Base-by-base conservation (phyloP, 257 asterid genomes). In the Galeopsis tetrahit region DNA sequence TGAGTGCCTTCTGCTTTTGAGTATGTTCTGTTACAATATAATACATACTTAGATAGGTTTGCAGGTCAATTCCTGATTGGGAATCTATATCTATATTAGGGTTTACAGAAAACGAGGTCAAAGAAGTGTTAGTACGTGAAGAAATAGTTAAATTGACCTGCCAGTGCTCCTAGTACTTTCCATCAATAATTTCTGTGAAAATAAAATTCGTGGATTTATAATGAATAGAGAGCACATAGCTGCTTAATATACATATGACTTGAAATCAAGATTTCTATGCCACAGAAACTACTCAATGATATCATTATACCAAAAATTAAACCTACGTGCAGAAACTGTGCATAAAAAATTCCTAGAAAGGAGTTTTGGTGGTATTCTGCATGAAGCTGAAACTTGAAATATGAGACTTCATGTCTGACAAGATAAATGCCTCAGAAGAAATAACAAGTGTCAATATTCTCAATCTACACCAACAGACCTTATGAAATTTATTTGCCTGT, bases 1-100 rank as follows among this genome's bases (percentile, higher is more conserved):
- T 95, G 76, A 92, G 99, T 82, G 71, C 66, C 75, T 31, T 61
- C 75, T 55, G 52, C 62, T 52, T 73, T 66, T 46, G 43, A 57
- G 10, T 7, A 15, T 31, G 55, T 49, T 59, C 5, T 62, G 33
- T 63, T 39, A 73, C 42, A 52, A 44, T 55, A 64, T n/a, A 3
- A 40, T 39, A 57, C 64, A 63, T 68, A 44, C 61, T 57, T 75
- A 34, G 72, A 62, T 44, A 53, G 28, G 81, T 14, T 39, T 43
- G 36, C 43, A 55, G 49, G 68, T 68, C 71, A 66, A 66, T 58
- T 36, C 49, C 8, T 17, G 32, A 21, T 69, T 35, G 31, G 49
- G 48, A n/a, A 36, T 49, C 53, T 61, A 43, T 62, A 48, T 68
- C 59, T 35, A 31, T 38, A 34, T 53, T 49, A 49, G 13, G 43